phyloP scores from a whole-genome alignment of 176 grass and related monocot genomes.

The Ensete glaucum region DNA sequence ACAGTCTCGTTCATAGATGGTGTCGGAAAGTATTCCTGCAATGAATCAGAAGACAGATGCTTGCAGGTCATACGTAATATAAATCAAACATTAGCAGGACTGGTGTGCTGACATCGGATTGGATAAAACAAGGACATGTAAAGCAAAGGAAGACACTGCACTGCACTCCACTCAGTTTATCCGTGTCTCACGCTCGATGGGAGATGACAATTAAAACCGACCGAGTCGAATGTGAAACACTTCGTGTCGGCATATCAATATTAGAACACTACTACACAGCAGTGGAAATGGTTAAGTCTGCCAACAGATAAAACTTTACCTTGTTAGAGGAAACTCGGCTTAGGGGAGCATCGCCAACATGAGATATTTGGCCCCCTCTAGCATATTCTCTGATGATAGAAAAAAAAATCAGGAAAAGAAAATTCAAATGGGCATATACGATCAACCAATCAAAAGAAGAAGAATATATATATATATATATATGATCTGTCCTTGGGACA shows the following conservation, averaged over 20 bases:
- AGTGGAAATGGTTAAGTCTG: not conserved
- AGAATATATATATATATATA: too few relatives aligned
- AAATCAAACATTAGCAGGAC: not conserved
- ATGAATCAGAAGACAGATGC: not conserved
- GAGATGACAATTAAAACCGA: not conserved
- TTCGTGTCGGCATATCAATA: not conserved
- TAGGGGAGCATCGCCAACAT: constrained; percentile 31
- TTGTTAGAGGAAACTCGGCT: constrained; percentile 72
- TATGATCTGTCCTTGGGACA: not conserved
- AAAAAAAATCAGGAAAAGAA: not conserved
- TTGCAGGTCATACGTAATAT: not conserved
- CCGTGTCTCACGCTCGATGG: not conserved
- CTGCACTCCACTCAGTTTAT: not conserved
- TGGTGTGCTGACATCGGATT: not conserved
- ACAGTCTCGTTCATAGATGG: constrained; percentile 72
- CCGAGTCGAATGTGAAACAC: not conserved
- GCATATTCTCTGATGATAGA: constrained; percentile 41
- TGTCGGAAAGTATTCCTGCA: constrained; percentile 84
- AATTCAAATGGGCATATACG: constrained; percentile 1
- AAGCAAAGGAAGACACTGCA: not conserved
- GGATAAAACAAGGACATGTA: not conserved
- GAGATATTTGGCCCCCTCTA: constrained; percentile 27
- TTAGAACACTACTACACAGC: constrained; percentile 13
- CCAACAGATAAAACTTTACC: constrained; percentile 28
- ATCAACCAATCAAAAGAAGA: not conserved